Conservation (phyloP, 352 stramenopile genomes). For the Globisporangium abappressorium region DNA sequence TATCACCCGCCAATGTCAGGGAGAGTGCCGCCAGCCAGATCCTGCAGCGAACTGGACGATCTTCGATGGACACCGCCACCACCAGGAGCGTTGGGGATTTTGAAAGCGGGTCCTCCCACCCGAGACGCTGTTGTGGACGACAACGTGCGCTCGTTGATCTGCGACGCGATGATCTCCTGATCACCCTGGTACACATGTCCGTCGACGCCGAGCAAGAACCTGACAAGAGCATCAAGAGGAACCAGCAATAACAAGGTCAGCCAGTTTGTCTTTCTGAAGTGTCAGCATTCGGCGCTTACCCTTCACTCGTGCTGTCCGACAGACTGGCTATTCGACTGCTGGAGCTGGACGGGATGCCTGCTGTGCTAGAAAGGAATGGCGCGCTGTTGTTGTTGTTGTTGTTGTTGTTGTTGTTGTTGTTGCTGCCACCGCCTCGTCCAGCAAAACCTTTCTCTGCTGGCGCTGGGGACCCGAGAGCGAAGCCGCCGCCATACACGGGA, state of each 20-base stretch:
- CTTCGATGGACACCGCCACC: conserved; percentile 20
- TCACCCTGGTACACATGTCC: conserved; percentile 82
- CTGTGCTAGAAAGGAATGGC: conserved; percentile 28
- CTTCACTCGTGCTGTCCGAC: conserved; percentile 64
- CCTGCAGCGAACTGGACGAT: conserved; percentile 14
- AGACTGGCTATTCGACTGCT: conserved; percentile 27
- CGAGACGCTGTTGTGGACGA: conserved; percentile 20
- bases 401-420: conserved; percentile 54
- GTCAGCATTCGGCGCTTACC: conserved; percentile 24
- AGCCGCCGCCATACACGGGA: conserved; percentile 68
- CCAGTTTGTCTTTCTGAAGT: no score
- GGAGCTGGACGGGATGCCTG: conserved; percentile 18
- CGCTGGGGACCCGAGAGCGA: conserved; percentile 40
- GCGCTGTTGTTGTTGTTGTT: conserved; percentile 36
- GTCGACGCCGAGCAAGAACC: conserved; percentile 78
- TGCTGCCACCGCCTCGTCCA: conserved; percentile 16
- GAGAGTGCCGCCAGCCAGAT: conserved; percentile 11
- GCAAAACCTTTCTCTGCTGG: conserved; percentile 37
- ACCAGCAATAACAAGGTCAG: conserved; percentile 12
- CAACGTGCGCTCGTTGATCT: conserved; percentile 37
- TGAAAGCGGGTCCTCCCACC: conserved; percentile 27
- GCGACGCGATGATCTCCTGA: conserved; percentile 46
- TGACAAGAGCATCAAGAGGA: conserved; percentile 19
- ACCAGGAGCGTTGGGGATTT: conserved; percentile 40
- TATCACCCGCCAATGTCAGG: conserved; percentile 15